Base-by-base conservation (phyloP, 306 rosid species). In the Begonia peltatifolia region DNA sequence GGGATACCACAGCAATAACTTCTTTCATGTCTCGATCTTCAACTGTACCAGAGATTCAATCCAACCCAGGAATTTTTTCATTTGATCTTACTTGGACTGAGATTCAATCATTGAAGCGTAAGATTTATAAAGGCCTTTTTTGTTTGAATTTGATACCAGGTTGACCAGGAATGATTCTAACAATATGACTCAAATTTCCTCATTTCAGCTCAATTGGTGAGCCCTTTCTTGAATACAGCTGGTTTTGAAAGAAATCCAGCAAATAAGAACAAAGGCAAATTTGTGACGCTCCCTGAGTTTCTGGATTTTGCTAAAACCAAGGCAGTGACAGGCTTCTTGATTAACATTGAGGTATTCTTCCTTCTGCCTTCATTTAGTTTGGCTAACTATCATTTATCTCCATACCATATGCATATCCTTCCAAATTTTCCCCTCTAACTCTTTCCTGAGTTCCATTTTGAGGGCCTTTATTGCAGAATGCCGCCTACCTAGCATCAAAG, bases 61-160 rank as follows among this genome's bases (percentile, higher is more conserved):
- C 60, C n/a, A 47, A 60, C 47, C 53, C 22, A n/a, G 99, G 99
- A 59, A 68, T 92, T 56, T 92, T 79, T 71, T 73, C 94, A 42
- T 83, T 81, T n/a, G 86, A 78, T 38, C 93, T 92, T 50, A 58
- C 84, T 2, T 92, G 99, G 99, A 58, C 61, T 36, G 94, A 92
- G 67, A 77, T 92, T 72, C 86, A 76, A 47, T 63, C 74, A 51
- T 23, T 86, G 63, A 75, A 75, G 66, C 94, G 99, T 90, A 86
- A 76, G 50, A 25, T 59, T 54, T 54, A 56, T 50, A 11, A 12
- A 20, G 15, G 5, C 64, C 2, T 15, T 35, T 43, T 43, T 12
- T n/a, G 23, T 52, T 4, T 8, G 20, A 15, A 2, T 57, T 36
- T 23, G 36, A 41, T 52, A 22, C 14, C 20, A 11, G 53, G 18